Base-by-base conservation (phyloP, 2,329 filamentous ascomycete species). In the Raffaelea albimanens region DNA sequence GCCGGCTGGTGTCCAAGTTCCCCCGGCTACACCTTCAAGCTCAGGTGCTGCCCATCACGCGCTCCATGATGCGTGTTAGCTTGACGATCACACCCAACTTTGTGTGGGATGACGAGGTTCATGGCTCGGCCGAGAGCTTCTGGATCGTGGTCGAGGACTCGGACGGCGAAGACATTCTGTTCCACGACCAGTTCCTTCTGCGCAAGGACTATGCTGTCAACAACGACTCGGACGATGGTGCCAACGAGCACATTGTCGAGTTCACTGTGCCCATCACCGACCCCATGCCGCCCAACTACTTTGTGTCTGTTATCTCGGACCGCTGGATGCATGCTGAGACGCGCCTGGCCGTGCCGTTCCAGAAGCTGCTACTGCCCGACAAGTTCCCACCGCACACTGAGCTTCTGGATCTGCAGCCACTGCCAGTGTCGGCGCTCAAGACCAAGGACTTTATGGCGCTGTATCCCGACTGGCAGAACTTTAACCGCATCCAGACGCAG, bases 281-380 rank as follows among this genome's bases (percentile, higher is more conserved):
- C 57, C 94, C 94, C 0, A 95, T 97, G 86, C 93, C 93, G 14
- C 93, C 94, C 0, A 95, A 98, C 64, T 98, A 98, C 69, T 98
- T 98, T 67, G 88, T 98, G 58, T 93, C 89, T 0, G 79, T 98
- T 36, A 70, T 96, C 19, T 97, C 91, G 3, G 93, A 98, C 64
- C 78, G 93, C 56, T 98, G 93, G 93, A 96, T 98, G 88, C 88
- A 95, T 62, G 88, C 91, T 1, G 90, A 98, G 68, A 95, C 90
- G 1, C 89, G 90, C 61, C 72, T 98, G 46, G 85, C 91, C 0
- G 85, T 98, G 2, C 91, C 90, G 1, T 97, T 98, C 70, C 86
- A 95, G 63, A 96, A 96, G 63, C 74, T 98, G 23, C 85, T 95
- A 40, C 75, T 98, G 5, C 93, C 93, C 0, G 91, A 96, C 63